Evolutionary conservation across 257 asterid species (phyloP).

Genomic region (Buddleja alternifolia): DNA sequence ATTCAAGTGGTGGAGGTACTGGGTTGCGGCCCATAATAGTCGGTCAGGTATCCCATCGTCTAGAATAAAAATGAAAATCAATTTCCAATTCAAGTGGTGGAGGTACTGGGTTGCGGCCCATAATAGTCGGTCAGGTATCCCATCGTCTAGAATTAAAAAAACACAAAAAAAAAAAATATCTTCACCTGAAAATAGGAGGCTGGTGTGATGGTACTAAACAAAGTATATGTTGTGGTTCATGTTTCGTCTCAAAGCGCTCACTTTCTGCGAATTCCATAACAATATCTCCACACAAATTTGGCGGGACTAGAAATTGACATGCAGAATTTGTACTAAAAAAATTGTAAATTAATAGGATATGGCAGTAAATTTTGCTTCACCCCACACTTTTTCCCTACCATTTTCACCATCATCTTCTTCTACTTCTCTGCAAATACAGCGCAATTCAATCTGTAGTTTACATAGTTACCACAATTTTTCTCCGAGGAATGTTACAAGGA

Average conservation of each 20-base stretch:
- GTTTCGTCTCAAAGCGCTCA: constrained; percentile 15
- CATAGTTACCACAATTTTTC: constrained; percentile 18
- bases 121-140: too few species aligned
- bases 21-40: too few species aligned
- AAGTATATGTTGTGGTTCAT: constrained; percentile 19
- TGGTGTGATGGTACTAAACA: not conserved
- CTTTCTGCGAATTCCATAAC: constrained; percentile 2
- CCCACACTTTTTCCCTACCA: constrained; percentile 26
- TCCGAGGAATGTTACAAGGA: constrained; percentile 2
- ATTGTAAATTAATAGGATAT: constrained; percentile 18
- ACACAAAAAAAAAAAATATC: too few species aligned
- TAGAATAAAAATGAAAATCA: too few species aligned
- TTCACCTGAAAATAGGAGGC: constrained; percentile 13
- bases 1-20: too few species aligned
- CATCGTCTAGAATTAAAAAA: too few species aligned
- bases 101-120: too few species aligned
- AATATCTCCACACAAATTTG: constrained; percentile 16
- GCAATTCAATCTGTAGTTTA: constrained; percentile 24
- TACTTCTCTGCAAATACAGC: constrained; percentile 28
- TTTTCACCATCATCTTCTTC: constrained; percentile 32
- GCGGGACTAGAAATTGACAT: not conserved
- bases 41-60: too few species aligned
- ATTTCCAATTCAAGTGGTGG: too few species aligned
- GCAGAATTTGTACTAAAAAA: constrained; percentile 3
- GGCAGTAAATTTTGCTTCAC: constrained; percentile 42